Percentiles rank a stretch among this genome's conserved stretches.
These are phyloP conservation scores for Cystobasidium pallidum DNA, from an alignment of 1,284 basidiomycete genomes.

Conservation along the genomic window DNA sequence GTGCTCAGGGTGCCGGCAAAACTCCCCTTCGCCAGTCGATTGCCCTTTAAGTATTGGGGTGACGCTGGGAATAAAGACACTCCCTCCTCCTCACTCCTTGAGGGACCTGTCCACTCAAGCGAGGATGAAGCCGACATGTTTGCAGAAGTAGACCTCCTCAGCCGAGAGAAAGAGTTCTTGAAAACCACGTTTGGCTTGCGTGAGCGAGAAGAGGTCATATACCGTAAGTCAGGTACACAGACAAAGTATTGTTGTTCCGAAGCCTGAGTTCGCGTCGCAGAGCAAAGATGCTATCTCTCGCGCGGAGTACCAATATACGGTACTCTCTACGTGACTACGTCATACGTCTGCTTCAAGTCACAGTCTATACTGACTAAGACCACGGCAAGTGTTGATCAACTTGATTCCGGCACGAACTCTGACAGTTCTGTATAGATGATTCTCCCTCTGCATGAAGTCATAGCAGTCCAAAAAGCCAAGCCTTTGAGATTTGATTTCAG, in stretches of 20 bases:
- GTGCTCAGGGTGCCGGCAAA: slow-evolving; percentile 24
- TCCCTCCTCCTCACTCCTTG: neutral
- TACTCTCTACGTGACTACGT: slow-evolving; percentile 80
- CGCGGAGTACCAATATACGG: slow-evolving; percentile 83
- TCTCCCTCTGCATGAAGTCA: slow-evolving; percentile 82
- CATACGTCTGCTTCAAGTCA: slow-evolving; percentile 87
- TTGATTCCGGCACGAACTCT: neutral
- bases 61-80: neutral
- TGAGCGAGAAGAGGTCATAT: slow-evolving; percentile 24
- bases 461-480: slow-evolving; percentile 79
- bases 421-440: slow-evolving; percentile 75
- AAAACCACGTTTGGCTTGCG: slow-evolving; percentile 55
- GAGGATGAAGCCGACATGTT: neutral
- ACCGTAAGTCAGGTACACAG: slow-evolving; percentile 27
- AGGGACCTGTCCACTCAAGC: neutral
- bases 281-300: slow-evolving; percentile 84
- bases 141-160: neutral
- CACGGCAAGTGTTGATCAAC: slow-evolving; percentile 62
- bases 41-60: slow-evolving; percentile 24
- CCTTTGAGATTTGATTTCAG: slow-evolving; percentile 86
- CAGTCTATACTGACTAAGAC: slow-evolving; percentile 76
- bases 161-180: slow-evolving; percentile 16
- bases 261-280: slow-evolving; percentile 60
- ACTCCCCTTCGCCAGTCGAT: slow-evolving; percentile 18
- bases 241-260: too few relatives aligned